Conservation (phyloP, 2,329 filamentous ascomycete species). For the Nannizziopsis barbatae region DNA sequence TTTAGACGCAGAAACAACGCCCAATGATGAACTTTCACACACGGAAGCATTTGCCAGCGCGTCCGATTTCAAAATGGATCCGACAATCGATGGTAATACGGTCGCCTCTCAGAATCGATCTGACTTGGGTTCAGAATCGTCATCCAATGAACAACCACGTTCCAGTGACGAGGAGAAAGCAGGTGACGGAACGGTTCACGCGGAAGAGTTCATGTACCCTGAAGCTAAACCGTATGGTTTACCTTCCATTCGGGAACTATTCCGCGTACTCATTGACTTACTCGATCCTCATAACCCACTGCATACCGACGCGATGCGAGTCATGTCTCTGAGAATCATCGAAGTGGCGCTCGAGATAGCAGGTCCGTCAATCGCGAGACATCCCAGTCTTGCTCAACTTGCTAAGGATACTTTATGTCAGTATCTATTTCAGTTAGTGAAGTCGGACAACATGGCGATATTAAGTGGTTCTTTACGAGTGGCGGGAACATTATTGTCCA, state of each 20-base stretch:
- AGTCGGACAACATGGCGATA: slow-evolving; percentile 92
- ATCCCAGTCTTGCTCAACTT: slow-evolving; percentile 74
- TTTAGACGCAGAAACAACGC: slow-evolving; percentile 63
- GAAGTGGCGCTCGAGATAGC: slow-evolving; percentile 95
- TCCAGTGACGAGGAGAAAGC: slow-evolving; percentile 27
- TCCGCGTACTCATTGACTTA: slow-evolving; percentile 85
- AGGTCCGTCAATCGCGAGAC: slow-evolving; percentile 84
- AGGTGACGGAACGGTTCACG: slow-evolving; percentile 22
- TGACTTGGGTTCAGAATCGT: slow-evolving; percentile 31
- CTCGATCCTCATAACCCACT: slow-evolving; percentile 86
- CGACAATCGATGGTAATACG: slow-evolving; percentile 56
- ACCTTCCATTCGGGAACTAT: slow-evolving; percentile 86
- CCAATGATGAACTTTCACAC: slow-evolving; percentile 55
- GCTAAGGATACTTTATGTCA: slow-evolving; percentile 89
- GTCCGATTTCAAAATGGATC: slow-evolving; percentile 74
- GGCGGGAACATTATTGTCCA: slow-evolving; percentile 78
- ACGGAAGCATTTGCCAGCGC: slow-evolving; percentile 54
- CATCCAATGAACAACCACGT: slow-evolving; percentile 22
- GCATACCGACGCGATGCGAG: slow-evolving; percentile 87
- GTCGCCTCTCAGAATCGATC: slow-evolving; percentile 43
- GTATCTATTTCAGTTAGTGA: slow-evolving; percentile 88
- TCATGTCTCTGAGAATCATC: slow-evolving; percentile 94
- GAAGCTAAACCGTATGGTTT: slow-evolving; percentile 80
- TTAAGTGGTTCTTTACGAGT: slow-evolving; percentile 87
- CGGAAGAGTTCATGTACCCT: slow-evolving; percentile 36